A percentile compares a stretch with the other conserved stretches of the same genome.
Conservation (phyloP, 331 rosid species). For the Spiraea crenata region DNA sequence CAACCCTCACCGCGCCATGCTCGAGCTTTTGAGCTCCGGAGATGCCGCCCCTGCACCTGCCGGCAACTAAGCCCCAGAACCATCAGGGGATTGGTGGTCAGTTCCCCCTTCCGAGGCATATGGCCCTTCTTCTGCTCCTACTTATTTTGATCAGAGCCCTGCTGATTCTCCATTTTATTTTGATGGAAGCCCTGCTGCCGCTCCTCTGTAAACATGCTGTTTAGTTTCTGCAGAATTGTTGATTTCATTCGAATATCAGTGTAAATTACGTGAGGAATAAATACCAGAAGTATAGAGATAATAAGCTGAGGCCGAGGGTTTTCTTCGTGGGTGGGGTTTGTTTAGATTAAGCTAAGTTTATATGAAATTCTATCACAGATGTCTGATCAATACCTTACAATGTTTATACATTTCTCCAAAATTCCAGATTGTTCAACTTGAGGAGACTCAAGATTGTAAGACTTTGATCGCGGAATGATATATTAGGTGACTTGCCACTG, state of each 20-base stretch:
- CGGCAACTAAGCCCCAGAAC: not conserved
- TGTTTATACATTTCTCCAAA: not conserved
- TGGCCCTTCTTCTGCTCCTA: not conserved
- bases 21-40: conserved; percentile 62
- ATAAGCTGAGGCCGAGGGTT: not conserved
- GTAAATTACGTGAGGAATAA: conserved; percentile 5
- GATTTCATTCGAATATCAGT: not conserved
- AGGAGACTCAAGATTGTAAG: not conserved
- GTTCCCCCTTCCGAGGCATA: not conserved
- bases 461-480: too few relatives aligned
- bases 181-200: not conserved
- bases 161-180: too few relatives aligned
- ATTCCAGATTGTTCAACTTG: not conserved
- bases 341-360: not conserved
- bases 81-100: not conserved
- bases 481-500: too few relatives aligned
- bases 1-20: conserved; percentile 69
- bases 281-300: not conserved
- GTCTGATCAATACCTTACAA: not conserved
- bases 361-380: not conserved
- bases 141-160: too few relatives aligned
- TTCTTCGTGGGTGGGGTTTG: not conserved
- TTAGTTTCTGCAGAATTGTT: not conserved
- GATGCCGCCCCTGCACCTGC: conserved; percentile 45
- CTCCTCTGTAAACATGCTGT: conserved; percentile 5